Evolutionary conservation across 441 rosid genomes (phyloP).

Genomic region (Daphne laureola): DNA sequence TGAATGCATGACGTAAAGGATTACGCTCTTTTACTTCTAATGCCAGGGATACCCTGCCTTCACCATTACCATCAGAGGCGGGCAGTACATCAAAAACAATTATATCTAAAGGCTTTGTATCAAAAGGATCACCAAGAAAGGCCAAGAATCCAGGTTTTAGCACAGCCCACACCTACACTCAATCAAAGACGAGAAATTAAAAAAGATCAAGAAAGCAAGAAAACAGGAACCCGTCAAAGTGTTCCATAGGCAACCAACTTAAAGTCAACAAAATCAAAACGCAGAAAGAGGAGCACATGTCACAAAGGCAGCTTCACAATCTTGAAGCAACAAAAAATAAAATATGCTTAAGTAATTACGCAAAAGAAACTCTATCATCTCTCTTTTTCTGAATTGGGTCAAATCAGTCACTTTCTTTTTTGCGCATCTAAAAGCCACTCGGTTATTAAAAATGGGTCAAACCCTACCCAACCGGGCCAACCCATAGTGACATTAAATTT

Average conservation of each 20-base stretch:
- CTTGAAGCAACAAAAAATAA: too few species aligned
- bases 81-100: conserved; percentile 95
- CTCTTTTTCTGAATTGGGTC: too few species aligned
- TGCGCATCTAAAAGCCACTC: too few species aligned
- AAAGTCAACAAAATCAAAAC: too few species aligned
- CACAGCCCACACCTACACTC: conserved; percentile 93
- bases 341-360: too few species aligned
- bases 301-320: too few species aligned
- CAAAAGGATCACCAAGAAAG: conserved; percentile 80
- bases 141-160: conserved; percentile 98
- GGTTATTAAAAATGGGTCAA: too few species aligned
- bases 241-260: background rate
- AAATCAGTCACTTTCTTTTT: too few species aligned
- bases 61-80: conserved; percentile 76
- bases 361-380: too few species aligned
- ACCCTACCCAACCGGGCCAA: too few species aligned
- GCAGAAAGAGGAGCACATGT: too few species aligned
- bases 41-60: conserved; percentile 74
- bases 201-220: too few species aligned
- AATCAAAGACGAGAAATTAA: conserved; percentile 6
- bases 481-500: conserved; percentile 3
- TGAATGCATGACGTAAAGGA: conserved; percentile 89
- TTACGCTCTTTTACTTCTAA: conserved; percentile 83
- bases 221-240: background rate
- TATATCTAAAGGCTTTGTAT: conserved; percentile 77